Base-by-base conservation (phyloP, 2,329 filamentous ascomycete species). In the Coccinonectria pachysandricola region DNA sequence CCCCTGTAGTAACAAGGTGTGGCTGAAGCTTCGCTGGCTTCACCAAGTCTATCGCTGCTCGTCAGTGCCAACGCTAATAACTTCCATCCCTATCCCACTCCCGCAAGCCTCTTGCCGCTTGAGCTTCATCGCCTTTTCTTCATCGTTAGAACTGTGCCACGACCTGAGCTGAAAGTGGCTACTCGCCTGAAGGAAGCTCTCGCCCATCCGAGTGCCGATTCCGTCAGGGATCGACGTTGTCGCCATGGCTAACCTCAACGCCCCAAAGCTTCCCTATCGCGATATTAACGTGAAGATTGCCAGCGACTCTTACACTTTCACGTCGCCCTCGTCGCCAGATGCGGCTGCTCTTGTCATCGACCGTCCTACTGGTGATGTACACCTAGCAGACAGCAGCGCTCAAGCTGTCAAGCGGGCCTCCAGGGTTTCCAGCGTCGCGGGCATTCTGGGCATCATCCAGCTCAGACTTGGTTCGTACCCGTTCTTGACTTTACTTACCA, bases 271-370 rank as follows among this genome's bases (percentile, higher is more conserved):
- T 42, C 91, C 88, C 12, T 98, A 87, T 60, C 75, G 88, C 52
- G 91, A 98, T 65, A 92, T 96, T 65, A 98, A 96, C 57, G 76
- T 98, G 55, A 86, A 93, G 58, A 82, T 86, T 40, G 86, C 88
- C 27, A 69, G 83, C 46, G 84, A 88, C 46, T 80, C 91, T 52
- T 98, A 98, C 66, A 84, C 86, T 46, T 98, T 98, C 59, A 87
- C 84, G 19, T 98, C 91, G 15, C 91, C 91, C 15, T 96, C 91
- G 1, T 88, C 86, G 4, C 86, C 87, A 35, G 76, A 87, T 57
- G 80, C 87, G 15, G 85, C 84, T 9, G 84, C 85, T 7, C 68
- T 98, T 26, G 75, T 94, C 9, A 72, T 98, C 40, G 91, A 96
- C 49, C 75, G 91, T 28, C 91, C 91, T 7, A 91, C 86, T 9